Percentiles rank a stretch among this genome's conserved stretches.
These are phyloP conservation scores for Sordariomycetes sp. DNA, from an alignment of 2,329 filamentous ascomycete species.

Conservation along the genomic window DNA sequence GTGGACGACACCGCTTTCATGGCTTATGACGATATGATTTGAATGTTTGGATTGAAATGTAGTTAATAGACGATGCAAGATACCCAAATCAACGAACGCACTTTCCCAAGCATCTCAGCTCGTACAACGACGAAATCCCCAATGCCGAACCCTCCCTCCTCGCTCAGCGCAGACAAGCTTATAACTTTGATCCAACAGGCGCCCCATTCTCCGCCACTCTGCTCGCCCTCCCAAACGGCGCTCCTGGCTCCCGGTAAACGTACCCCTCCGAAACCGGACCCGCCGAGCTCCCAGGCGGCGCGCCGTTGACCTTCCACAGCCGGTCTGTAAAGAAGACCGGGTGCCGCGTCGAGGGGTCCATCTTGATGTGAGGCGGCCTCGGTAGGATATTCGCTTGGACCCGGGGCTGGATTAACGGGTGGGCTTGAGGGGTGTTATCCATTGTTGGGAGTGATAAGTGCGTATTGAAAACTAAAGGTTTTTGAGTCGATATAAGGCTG, in stretches of 20 bases:
- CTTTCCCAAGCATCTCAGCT: neutral
- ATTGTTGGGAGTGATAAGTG: neutral
- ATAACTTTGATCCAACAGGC: neutral
- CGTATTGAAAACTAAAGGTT: neutral
- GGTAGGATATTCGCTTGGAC: neutral
- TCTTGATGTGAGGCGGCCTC: neutral
- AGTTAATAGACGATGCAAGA: neutral
- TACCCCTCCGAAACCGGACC: constrained; percentile 49
- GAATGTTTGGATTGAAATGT: neutral
- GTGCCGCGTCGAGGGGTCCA: constrained; percentile 45
- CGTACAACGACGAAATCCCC: neutral
- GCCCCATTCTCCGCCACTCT: neutral
- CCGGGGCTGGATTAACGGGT: neutral
- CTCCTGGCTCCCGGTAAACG: constrained; percentile 32
- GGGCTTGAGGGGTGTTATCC: neutral
- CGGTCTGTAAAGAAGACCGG: constrained; percentile 65
- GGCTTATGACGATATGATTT: neutral
- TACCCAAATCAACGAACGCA: neutral
- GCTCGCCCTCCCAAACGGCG: neutral
- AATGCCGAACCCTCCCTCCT: neutral
- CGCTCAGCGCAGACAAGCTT: neutral
- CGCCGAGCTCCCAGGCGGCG: constrained; percentile 9
- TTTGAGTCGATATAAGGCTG: neutral
- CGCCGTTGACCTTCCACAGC: constrained; percentile 40
- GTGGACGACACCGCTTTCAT: neutral